phyloP scores from a whole-genome alignment of 345 rosid species.

The Leavenworthia alabamica region DNA sequence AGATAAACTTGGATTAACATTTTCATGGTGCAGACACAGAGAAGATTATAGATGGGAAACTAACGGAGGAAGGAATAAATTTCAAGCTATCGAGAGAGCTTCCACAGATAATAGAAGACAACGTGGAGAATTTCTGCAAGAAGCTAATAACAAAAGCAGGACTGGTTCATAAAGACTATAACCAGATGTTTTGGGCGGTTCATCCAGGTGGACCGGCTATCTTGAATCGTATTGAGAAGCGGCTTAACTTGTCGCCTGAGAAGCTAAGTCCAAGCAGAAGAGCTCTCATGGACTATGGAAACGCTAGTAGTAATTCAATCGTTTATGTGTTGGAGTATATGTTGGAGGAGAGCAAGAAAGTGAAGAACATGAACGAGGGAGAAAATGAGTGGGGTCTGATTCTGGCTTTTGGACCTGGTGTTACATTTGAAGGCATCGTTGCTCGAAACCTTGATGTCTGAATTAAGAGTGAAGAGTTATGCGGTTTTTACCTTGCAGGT shows the following conservation, averaged over 20 bases:
- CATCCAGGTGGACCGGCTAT: constrained; percentile 99
- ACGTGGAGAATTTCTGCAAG: constrained; percentile 69
- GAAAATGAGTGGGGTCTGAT: constrained; percentile 67
- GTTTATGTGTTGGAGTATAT: constrained; percentile 88
- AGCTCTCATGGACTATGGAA: constrained; percentile 89
- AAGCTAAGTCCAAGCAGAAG: constrained; percentile 74
- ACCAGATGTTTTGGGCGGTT: constrained; percentile 89
- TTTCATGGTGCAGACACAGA: constrained; percentile 62
- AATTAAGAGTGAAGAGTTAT: constrained; percentile 1
- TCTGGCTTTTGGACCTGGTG: constrained; percentile 94
- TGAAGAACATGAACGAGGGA: constrained; percentile 18
- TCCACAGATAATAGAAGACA: constrained; percentile 86
- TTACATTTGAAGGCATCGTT: constrained; percentile 93
- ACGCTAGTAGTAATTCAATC: constrained; percentile 89
- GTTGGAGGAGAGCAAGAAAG: constrained; percentile 65
- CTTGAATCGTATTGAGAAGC: constrained; percentile 72
- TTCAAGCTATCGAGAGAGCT: constrained; percentile 87
- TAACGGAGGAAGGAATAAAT: constrained; percentile 92
- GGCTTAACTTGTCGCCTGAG: constrained; percentile 63
- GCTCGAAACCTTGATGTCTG: constrained; percentile 65
- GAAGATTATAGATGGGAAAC: constrained; percentile 70
- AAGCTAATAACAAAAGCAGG: constrained; percentile 49
- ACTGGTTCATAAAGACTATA: constrained; percentile 45
- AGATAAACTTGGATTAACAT: not conserved
- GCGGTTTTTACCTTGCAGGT: constrained; percentile 22